A percentile compares a stretch with the other conserved stretches of the same genome.
Evolutionary conservation across 2,329 filamentous ascomycete species (phyloP).

Genomic region (Zopfia rhizophila): DNA sequence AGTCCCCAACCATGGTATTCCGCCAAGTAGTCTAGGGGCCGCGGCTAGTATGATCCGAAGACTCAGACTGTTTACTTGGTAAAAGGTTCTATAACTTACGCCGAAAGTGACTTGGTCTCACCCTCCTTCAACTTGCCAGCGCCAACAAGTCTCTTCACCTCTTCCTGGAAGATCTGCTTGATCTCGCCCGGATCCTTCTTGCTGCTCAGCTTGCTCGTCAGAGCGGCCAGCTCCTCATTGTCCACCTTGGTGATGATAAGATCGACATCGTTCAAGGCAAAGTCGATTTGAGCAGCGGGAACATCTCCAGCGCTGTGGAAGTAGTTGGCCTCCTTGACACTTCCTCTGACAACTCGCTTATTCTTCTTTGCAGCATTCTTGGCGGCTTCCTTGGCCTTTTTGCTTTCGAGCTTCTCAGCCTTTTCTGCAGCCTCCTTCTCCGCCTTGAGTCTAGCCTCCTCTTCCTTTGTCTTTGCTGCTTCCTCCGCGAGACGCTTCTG

Average conservation of each 20-base stretch:
- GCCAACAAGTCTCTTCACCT: conserved; percentile 80
- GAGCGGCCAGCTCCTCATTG: conserved; percentile 84
- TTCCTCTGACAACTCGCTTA: conserved; percentile 94
- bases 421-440: conserved; percentile 91
- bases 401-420: conserved; percentile 80
- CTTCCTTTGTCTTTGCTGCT: conserved; percentile 82
- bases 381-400: conserved; percentile 98
- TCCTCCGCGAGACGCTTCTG: conserved; percentile 89
- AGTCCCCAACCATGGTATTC: too few relatives aligned
- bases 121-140: conserved; percentile 88
- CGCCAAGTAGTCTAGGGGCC: too few relatives aligned
- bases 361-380: conserved; percentile 99
- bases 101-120: conserved; percentile 74
- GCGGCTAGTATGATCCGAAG: too few relatives aligned
- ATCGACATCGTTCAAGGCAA: conserved; percentile 86
- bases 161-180: conserved; percentile 81
- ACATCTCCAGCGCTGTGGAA: conserved; percentile 76
- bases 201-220: conserved; percentile 82
- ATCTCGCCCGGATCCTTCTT: conserved; percentile 84
- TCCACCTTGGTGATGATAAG: conserved; percentile 88
- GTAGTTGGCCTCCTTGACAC: conserved; percentile 98
- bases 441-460: conserved; percentile 80
- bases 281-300: conserved; percentile 81
- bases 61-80: neutral
- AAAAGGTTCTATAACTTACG: too few relatives aligned